Conservation (phyloP, 345 rosid species). For the Raphanus sativus region DNA sequence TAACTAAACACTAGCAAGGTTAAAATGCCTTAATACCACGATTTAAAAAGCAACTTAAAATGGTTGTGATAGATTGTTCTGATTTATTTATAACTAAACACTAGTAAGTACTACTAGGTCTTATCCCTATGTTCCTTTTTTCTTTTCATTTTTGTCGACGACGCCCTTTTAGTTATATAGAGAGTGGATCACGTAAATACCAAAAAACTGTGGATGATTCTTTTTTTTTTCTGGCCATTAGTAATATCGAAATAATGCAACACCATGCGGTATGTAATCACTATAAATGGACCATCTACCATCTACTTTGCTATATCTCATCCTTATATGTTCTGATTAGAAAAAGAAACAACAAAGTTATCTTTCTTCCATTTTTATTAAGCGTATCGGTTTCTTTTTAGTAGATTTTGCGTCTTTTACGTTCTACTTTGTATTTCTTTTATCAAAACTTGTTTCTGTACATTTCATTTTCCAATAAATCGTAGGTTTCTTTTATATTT, state of each 20-base stretch:
- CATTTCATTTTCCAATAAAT: background rate
- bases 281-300: constrained; percentile 22
- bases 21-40: background rate
- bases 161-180: constrained; percentile 1
- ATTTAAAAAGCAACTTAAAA: background rate
- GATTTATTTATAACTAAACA: background rate
- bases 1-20: constrained; percentile 1
- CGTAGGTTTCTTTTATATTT: background rate
- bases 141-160: background rate
- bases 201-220: background rate
- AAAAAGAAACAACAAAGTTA: constrained; percentile 14
- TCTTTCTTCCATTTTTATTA: constrained; percentile 3
- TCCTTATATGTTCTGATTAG: background rate
- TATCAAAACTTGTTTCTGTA: background rate
- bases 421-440: background rate
- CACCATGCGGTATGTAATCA: background rate
- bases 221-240: background rate
- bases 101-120: background rate
- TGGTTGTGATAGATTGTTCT: background rate
- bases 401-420: background rate
- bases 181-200: background rate
- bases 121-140: background rate
- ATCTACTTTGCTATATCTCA: constrained; percentile 5
- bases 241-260: constrained; percentile 10
- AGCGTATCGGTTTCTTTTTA: background rate